Percentiles rank a stretch among this genome's conserved stretches.
These are phyloP conservation scores for Prunus yedoensis DNA, from an alignment of 331 rosid species.

Conservation along the genomic window DNA sequence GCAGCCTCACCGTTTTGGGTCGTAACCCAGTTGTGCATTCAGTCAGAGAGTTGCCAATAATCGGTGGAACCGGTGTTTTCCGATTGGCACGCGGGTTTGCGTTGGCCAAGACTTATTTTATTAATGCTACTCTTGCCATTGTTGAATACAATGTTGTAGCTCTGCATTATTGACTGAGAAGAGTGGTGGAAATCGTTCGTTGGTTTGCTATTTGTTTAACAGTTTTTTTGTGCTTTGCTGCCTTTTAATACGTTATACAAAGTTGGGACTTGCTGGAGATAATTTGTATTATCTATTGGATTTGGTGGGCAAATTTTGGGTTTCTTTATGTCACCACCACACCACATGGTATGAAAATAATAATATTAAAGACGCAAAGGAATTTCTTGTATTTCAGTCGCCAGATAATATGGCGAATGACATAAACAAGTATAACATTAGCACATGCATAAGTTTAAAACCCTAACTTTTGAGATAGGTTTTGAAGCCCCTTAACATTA, in stretches of 20 bases:
- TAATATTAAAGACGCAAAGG: too few relatives aligned
- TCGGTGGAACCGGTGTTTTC: conserved; percentile 16
- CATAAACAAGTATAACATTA: too few relatives aligned
- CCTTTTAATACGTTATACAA: neutral
- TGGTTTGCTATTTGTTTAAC: neutral
- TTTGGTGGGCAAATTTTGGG: too few relatives aligned
- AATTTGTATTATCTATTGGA: too few relatives aligned
- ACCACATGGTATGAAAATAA: too few relatives aligned
- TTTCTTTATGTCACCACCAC: too few relatives aligned
- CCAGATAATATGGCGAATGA: too few relatives aligned
- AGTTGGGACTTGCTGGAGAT: neutral
- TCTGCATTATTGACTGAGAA: conserved; percentile 3
- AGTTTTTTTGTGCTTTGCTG: neutral
- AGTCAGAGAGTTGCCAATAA: neutral
- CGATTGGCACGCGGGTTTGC: conserved; percentile 16
- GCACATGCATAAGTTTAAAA: too few relatives aligned
- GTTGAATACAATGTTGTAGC: conserved; percentile 6
- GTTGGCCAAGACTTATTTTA: neutral
- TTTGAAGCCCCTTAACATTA: too few relatives aligned
- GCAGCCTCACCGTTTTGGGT: conserved; percentile 14
- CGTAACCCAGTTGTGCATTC: neutral
- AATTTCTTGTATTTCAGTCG: too few relatives aligned
- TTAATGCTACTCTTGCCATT: neutral
- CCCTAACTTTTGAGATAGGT: too few relatives aligned
- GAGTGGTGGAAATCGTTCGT: neutral